A percentile compares a stretch with the other conserved stretches of the same genome.
These are phyloP conservation scores for Melastoma malabathricum DNA, from an alignment of 345 rosid genomes.

Conservation along the genomic window DNA sequence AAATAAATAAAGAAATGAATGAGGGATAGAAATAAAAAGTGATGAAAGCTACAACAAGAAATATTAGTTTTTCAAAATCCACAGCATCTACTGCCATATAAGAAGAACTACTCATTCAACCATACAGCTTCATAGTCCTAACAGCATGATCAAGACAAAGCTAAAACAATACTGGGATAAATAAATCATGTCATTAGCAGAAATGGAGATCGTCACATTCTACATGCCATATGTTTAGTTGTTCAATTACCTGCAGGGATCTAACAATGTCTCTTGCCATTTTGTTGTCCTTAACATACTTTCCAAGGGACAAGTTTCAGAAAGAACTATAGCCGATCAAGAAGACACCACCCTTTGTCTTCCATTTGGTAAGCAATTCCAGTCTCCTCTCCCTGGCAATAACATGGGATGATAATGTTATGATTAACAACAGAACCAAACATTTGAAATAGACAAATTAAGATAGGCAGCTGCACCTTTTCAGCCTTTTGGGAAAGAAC, in stretches of 20 bases:
- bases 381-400: slow-evolving; percentile 63
- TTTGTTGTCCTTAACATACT: slow-evolving; percentile 57
- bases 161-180: too few species aligned
- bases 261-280: slow-evolving; percentile 54
- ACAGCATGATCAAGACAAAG: too few species aligned
- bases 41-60: too few species aligned
- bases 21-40: too few species aligned
- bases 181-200: too few species aligned
- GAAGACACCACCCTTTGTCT: slow-evolving; percentile 82
- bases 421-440: background rate
- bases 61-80: too few species aligned
- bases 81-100: too few species aligned
- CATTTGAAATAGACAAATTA: background rate
- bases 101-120: too few species aligned
- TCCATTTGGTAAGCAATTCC: slow-evolving; percentile 79
- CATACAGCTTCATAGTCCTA: too few species aligned
- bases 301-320: slow-evolving; percentile 84
- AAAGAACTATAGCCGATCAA: slow-evolving; percentile 85
- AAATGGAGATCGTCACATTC: background rate
- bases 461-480: too few species aligned
- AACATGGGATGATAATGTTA: slow-evolving; percentile 10
- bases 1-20: too few species aligned
- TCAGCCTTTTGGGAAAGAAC: too few species aligned
- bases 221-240: background rate
- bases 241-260: slow-evolving; percentile 64